Percentiles rank a stretch among this genome's conserved stretches.
phyloP scores from a whole-genome alignment of 2,329 filamentous ascomycete species.

The Trichophyton mentagrophytes region DNA sequence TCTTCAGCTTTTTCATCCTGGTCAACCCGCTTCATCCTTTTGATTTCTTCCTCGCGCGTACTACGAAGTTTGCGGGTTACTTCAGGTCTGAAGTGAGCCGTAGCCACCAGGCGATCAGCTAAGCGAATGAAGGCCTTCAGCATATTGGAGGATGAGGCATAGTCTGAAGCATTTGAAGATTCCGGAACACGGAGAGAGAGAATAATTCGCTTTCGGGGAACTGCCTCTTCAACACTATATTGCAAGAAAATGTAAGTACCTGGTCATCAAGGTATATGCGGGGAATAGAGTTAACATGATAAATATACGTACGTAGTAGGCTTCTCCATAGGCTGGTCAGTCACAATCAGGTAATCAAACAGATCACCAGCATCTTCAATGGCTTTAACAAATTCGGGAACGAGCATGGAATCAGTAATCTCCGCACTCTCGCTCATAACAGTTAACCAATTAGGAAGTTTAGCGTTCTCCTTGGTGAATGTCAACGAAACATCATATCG shows the following conservation, averaged over 20 bases:
- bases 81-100: slow-evolving; percentile 78
- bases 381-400: slow-evolving; percentile 71
- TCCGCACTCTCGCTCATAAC: slow-evolving; percentile 97
- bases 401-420: slow-evolving; percentile 76
- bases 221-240: slow-evolving; percentile 64
- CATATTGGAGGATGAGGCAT: slow-evolving; percentile 55
- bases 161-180: slow-evolving; percentile 59
- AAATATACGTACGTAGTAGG: slow-evolving; percentile 58
- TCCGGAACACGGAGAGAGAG: slow-evolving; percentile 57
- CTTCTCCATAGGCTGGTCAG: slow-evolving; percentile 79
- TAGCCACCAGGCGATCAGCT: slow-evolving; percentile 64
- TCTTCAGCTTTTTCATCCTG: slow-evolving; percentile 59
- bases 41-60: slow-evolving; percentile 67
- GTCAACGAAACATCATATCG: slow-evolving; percentile 92
- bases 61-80: slow-evolving; percentile 71
- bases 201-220: slow-evolving; percentile 73
- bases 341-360: slow-evolving; percentile 77
- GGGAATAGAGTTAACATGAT: neutral
- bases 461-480: slow-evolving; percentile 79
- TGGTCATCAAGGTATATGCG: neutral
- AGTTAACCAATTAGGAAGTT: slow-evolving; percentile 78
- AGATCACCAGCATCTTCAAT: slow-evolving; percentile 64
- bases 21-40: slow-evolving; percentile 63
- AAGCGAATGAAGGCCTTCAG: slow-evolving; percentile 73
- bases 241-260: slow-evolving; percentile 2